These are phyloP conservation scores for Corylus heterophylla DNA, from an alignment of 306 rosid genomes.

Conservation along the genomic window DNA sequence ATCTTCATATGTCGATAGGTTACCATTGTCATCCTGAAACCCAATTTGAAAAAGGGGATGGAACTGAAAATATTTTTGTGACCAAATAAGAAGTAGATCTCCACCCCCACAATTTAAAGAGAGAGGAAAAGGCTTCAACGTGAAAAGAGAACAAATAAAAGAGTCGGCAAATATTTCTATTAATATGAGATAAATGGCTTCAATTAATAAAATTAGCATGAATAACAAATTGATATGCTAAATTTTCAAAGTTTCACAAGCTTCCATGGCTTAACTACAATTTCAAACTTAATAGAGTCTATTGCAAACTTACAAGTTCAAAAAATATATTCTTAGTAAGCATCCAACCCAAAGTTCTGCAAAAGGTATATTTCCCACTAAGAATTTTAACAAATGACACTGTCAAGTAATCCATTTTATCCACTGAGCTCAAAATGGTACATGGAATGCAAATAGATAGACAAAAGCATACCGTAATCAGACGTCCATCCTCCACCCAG, in stretches of 20 bases:
- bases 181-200: background rate
- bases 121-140: background rate
- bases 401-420: background rate
- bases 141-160: slow-evolving; percentile 7
- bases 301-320: background rate
- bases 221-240: background rate
- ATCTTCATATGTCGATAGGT: slow-evolving; percentile 72
- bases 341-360: background rate
- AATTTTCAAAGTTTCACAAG: background rate
- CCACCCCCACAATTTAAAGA: background rate
- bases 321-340: background rate
- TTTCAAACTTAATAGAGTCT: slow-evolving; percentile 8
- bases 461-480: slow-evolving; percentile 47
- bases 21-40: slow-evolving; percentile 60
- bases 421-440: slow-evolving; percentile 21
- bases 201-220: background rate
- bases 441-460: slow-evolving; percentile 22
- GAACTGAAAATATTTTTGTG: background rate
- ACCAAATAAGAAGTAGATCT: slow-evolving; percentile 4
- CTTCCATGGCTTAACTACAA: slow-evolving; percentile 10
- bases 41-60: slow-evolving; percentile 25
- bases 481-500: slow-evolving; percentile 86
- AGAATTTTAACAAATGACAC: background rate
- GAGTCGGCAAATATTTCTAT: background rate
- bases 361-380: background rate